These are phyloP conservation scores for Macrolepiota albuminosa DNA, from an alignment of 768 basidiomycete species.

Conservation along the genomic window DNA sequence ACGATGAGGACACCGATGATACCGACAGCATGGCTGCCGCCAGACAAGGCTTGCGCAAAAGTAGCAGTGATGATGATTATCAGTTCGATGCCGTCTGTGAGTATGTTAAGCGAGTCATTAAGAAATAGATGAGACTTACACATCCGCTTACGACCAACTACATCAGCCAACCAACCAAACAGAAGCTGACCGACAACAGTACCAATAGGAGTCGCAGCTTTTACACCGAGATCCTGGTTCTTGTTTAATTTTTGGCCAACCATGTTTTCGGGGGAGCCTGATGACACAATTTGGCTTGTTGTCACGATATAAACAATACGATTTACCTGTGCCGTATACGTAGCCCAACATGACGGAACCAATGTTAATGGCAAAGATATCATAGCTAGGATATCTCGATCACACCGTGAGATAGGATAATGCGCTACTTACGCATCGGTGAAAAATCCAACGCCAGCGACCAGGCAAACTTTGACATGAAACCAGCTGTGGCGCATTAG, in stretches of 20 bases:
- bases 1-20: slow-evolving; percentile 75
- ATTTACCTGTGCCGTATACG: background rate
- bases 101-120: background rate
- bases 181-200: slow-evolving; percentile 71
- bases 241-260: slow-evolving; percentile 35
- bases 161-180: slow-evolving; percentile 79
- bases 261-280: slow-evolving; percentile 11
- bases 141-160: slow-evolving; percentile 75
- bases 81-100: slow-evolving; percentile 61
- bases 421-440: slow-evolving; percentile 61
- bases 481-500: slow-evolving; percentile 53
- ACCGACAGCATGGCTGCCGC: slow-evolving; percentile 56
- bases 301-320: background rate
- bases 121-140: slow-evolving; percentile 39
- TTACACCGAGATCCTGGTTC: slow-evolving; percentile 73
- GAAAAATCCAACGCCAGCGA: slow-evolving; percentile 85
- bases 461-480: slow-evolving; percentile 71
- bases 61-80: slow-evolving; percentile 80
- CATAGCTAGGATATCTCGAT: slow-evolving; percentile 42
- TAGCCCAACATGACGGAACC: slow-evolving; percentile 79
- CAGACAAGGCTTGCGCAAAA: slow-evolving; percentile 81
- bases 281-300: background rate
- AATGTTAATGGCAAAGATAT: slow-evolving; percentile 89
- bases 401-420: background rate
- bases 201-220: slow-evolving; percentile 76